phyloP scores from a whole-genome alignment of 148 eudicot species.

The Fagopyrum esculentum region DNA sequence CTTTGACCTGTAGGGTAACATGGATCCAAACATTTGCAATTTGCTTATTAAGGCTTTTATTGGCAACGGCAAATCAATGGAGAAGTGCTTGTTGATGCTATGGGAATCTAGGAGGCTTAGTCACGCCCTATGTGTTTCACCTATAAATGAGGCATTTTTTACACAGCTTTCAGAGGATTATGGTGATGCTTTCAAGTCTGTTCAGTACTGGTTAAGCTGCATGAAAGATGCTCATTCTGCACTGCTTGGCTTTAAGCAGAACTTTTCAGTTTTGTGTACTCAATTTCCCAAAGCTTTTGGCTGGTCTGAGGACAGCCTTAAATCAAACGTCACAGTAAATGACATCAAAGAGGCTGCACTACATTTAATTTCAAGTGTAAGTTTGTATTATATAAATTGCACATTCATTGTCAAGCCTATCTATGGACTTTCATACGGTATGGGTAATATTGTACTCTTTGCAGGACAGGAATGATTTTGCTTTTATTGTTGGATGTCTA shows the following conservation, averaged over 20 bases:
- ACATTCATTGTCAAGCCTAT: neutral
- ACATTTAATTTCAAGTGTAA: constrained; percentile 47
- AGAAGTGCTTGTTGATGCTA: constrained; percentile 45
- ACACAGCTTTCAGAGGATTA: constrained; percentile 37
- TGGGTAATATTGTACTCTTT: constrained; percentile 4
- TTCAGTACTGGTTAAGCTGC: constrained; percentile 59
- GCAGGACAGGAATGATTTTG: constrained; percentile 30
- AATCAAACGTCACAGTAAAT: constrained; percentile 32
- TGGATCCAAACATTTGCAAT: constrained; percentile 47
- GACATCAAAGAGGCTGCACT: constrained; percentile 56
- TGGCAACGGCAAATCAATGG: constrained; percentile 37
- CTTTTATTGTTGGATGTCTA: constrained; percentile 60
- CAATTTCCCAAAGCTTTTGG: constrained; percentile 28
- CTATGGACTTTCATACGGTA: neutral
- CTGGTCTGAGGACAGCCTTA: constrained; percentile 20
- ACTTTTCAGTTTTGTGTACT: constrained; percentile 35
- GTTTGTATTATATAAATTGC: neutral
- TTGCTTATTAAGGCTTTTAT: constrained; percentile 48
- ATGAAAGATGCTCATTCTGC: constrained; percentile 41
- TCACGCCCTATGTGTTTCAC: constrained; percentile 80
- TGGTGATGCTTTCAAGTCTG: constrained; percentile 33
- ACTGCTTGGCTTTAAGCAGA: constrained; percentile 53
- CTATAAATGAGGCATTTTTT: constrained; percentile 50
- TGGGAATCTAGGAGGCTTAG: constrained; percentile 80
- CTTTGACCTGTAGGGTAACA: constrained; percentile 42